These are phyloP conservation scores for Cucumis hystrix DNA, from an alignment of 306 rosid genomes.

Conservation along the genomic window DNA sequence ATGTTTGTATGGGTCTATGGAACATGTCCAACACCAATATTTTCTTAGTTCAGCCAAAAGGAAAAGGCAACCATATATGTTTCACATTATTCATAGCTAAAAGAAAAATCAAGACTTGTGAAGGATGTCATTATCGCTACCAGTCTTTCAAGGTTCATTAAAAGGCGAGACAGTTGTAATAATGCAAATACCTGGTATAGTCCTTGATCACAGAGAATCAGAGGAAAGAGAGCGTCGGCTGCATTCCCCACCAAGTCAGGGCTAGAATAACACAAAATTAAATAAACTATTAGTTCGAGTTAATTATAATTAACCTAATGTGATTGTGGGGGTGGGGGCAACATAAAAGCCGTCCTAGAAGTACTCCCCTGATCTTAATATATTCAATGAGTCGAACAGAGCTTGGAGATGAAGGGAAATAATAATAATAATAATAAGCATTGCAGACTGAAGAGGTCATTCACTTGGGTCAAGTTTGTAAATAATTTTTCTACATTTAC, in stretches of 20 bases:
- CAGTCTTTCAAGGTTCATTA: background rate
- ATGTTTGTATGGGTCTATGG: background rate
- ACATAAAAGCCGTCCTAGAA: background rate
- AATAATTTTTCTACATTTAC: background rate
- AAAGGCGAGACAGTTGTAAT: background rate
- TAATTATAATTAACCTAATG: background rate
- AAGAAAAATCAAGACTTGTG: background rate
- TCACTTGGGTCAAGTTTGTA: background rate
- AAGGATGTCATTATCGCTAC: background rate
- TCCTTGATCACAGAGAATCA: conserved; percentile 78
- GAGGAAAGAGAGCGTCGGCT: conserved; percentile 94
- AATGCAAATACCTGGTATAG: conserved; percentile 56
- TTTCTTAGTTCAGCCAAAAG: background rate
- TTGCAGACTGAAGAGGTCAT: background rate
- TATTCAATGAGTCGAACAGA: background rate
- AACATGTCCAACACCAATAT: background rate
- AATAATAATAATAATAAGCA: no score
- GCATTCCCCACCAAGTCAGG: conserved; percentile 75
- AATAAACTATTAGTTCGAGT: background rate
- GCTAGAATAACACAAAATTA: conserved; percentile 29
- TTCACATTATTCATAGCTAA: background rate
- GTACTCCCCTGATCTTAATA: background rate
- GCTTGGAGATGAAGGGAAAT: background rate
- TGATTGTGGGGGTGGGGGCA: no score
- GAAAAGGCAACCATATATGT: background rate